phyloP scores from a whole-genome alignment of 2,329 filamentous ascomycete species.

The Kalmusia sp. region DNA sequence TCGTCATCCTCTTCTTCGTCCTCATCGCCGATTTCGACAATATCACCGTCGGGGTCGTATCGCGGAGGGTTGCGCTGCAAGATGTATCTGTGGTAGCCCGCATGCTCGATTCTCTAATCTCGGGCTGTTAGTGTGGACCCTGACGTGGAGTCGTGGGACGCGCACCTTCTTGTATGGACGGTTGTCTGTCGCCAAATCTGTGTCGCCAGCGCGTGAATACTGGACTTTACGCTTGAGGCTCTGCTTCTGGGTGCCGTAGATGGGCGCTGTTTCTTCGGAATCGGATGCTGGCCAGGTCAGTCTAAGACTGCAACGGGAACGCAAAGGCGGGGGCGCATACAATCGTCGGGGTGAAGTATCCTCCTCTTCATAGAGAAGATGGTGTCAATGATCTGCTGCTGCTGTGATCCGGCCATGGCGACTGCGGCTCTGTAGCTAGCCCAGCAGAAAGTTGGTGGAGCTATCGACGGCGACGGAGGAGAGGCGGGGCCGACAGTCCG shows the following conservation, averaged over 20 bases:
- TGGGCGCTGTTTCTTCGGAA: slow-evolving; percentile 75
- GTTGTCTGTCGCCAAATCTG: slow-evolving; percentile 66
- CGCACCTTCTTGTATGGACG: slow-evolving; percentile 75
- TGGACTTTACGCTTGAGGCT: slow-evolving; percentile 79
- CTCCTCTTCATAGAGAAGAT: slow-evolving; percentile 50
- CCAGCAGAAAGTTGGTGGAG: slow-evolving; percentile 20
- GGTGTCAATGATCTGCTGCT: slow-evolving; percentile 49
- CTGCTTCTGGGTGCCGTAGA: slow-evolving; percentile 76
- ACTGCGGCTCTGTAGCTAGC: slow-evolving; percentile 21
- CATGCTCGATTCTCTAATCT: slow-evolving; percentile 72
- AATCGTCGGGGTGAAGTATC: slow-evolving; percentile 42
- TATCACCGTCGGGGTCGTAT: slow-evolving; percentile 79
- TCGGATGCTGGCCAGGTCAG: slow-evolving; percentile 69
- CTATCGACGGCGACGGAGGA: neutral
- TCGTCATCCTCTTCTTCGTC: slow-evolving; percentile 70
- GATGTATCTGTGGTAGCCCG: slow-evolving; percentile 74
- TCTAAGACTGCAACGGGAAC: slow-evolving; percentile 1
- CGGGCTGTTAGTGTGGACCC: slow-evolving; percentile 20
- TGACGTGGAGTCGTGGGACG: slow-evolving; percentile 13
- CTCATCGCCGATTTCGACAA: slow-evolving; percentile 75
- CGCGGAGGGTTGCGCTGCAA: slow-evolving; percentile 76
- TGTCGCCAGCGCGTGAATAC: slow-evolving; percentile 73
- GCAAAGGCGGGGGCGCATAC: slow-evolving; percentile 25
- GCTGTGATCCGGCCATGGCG: slow-evolving; percentile 47
- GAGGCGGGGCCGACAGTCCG: neutral